Evolutionary conservation across 768 basidiomycete genomes (phyloP), one percentile per base, ranked within the genome.

Genomic region (Agaricus bisporus): DNA sequence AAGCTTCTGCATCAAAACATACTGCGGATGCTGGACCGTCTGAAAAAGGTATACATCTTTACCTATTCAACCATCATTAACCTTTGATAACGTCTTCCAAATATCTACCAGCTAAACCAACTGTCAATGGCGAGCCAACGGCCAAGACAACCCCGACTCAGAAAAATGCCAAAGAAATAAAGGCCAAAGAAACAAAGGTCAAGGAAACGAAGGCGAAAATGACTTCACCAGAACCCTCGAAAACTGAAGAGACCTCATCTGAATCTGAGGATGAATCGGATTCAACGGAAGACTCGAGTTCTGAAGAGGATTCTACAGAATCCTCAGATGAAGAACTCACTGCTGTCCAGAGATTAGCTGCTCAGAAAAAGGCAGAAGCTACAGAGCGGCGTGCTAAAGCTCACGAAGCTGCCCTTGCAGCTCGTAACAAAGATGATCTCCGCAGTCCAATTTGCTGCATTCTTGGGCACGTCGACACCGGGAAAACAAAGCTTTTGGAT

Each of bases 381-480:
- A 86, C 86, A 35, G 87, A 80, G 17, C 82, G 92, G 41, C 79
- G 81, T 48, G 79, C 82, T 42, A 86, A 92, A 62, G 85, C 88
- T 8, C 88, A 86, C 60, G 84, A 90, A 67, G 87, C 82, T 26
- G 95, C 97, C 2, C 68, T 95, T 55, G 90, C 94, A 39, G 89
- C 88, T 4, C 73, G 91, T 48, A 91, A 72, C 66, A 93, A 90
- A 68, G 93, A 98, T 60, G 73, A 98, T 66, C 72, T 99, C 44
- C 88, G 97, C 41, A 91, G 88, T 66, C 97, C 97, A 12, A 99
- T 99, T 66, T 98, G 95, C 66, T 98, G 95, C 81, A 99, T 99
- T 62, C 70, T 99, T 57, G 97, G 97, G 56, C 97, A 99, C 68
- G 97, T 99, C 79, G 97, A 99, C 76, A 98, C 95, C 4, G 97